Evolutionary conservation across 441 rosid species (phyloP).

Genomic region (Aleurites moluccanus): DNA sequence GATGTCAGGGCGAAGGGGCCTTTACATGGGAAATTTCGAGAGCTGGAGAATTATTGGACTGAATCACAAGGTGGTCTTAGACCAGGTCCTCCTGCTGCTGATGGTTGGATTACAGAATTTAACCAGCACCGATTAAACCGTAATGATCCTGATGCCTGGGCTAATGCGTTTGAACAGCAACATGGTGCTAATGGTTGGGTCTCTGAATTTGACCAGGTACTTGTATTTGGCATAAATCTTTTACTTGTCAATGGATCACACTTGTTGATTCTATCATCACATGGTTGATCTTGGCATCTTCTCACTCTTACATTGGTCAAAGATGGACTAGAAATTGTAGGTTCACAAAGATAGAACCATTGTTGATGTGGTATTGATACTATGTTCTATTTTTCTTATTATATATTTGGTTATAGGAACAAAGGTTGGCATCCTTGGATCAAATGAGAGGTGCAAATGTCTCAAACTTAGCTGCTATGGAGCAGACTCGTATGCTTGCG

Average conservation of each 20-base stretch:
- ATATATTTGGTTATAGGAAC: conserved; percentile 48
- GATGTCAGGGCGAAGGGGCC: conserved; percentile 69
- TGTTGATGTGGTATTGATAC: neutral
- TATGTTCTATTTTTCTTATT: neutral
- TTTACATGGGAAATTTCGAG: conserved; percentile 69
- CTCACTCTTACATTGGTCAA: neutral
- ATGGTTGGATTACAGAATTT: conserved; percentile 83
- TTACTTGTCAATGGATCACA: neutral
- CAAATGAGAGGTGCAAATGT: conserved; percentile 62
- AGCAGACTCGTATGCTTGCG: conserved; percentile 97
- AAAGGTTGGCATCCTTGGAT: conserved; percentile 58
- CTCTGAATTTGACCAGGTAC: conserved; percentile 92
- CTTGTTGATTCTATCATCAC: conserved; percentile 8
- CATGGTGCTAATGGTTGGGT: conserved; percentile 94
- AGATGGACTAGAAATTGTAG: neutral
- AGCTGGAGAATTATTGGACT: conserved; percentile 89
- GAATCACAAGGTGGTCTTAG: conserved; percentile 82
- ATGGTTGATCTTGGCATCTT: conserved; percentile 1
- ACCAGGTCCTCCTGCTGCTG: conserved; percentile 61
- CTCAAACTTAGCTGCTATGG: conserved; percentile 79
- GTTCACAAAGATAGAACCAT: neutral
- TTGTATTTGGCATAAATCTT: neutral
- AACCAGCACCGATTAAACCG: conserved; percentile 51
- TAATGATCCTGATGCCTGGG: conserved; percentile 81
- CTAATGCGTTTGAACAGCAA: conserved; percentile 77